Conservation (phyloP, 192 early-diverging fungal genomes). For the Coemansia sp. region DNA sequence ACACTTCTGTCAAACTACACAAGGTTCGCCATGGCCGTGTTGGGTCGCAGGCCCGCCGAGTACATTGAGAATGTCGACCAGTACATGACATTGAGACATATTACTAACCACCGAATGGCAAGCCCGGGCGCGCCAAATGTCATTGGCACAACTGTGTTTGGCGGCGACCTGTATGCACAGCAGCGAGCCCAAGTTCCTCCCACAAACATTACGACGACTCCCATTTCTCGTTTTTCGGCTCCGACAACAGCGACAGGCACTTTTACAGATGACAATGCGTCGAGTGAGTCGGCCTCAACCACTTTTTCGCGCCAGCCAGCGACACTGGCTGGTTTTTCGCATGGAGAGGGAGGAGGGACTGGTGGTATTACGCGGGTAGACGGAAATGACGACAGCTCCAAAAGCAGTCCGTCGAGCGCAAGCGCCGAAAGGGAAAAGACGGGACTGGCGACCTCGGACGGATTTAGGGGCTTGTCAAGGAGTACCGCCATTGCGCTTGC, state of each 20-base stretch:
- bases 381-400: neutral
- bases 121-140: neutral
- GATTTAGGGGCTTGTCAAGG: constrained; percentile 7
- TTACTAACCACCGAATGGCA: constrained; percentile 6
- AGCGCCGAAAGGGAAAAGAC: neutral
- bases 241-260: neutral
- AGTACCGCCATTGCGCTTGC: constrained; percentile 17
- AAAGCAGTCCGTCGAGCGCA: neutral
- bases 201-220: neutral
- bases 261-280: neutral
- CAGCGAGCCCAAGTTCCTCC: too few relatives aligned
- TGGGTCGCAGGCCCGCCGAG: constrained; percentile 17
- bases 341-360: too few relatives aligned
- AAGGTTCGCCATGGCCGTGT: neutral
- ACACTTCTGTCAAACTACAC: constrained; percentile 21
- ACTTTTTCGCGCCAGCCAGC: too few relatives aligned
- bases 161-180: constrained; percentile 17
- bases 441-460: neutral
- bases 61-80: constrained; percentile 10
- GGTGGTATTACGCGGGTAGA: neutral
- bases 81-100: neutral
- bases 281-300: too few relatives aligned
- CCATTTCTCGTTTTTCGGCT: neutral
- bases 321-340: too few relatives aligned
- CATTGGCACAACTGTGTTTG: constrained; percentile 15